Conservation (phyloP, 371 early-diverging fungal genomes). For the Conidiobolus incongruus region DNA sequence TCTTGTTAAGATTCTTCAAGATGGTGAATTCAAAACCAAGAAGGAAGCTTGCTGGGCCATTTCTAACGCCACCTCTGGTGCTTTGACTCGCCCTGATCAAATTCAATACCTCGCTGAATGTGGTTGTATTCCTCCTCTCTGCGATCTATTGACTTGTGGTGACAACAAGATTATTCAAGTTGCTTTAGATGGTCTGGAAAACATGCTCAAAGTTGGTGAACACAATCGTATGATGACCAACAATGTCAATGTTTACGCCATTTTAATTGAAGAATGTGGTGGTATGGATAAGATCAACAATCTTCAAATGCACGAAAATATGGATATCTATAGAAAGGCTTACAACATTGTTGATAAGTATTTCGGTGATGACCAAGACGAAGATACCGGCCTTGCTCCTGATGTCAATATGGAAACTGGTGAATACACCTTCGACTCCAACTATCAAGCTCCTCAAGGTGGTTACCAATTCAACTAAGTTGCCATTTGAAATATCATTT, state of each 20-base stretch:
- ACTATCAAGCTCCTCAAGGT: slow-evolving; percentile 33
- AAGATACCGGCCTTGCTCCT: slow-evolving; percentile 34
- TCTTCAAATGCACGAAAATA: slow-evolving; percentile 76
- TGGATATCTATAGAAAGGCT: slow-evolving; percentile 86
- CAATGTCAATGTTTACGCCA: slow-evolving; percentile 60
- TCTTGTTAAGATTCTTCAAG: slow-evolving; percentile 65
- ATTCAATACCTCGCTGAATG: slow-evolving; percentile 72
- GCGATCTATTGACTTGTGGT: slow-evolving; percentile 72
- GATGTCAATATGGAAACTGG: slow-evolving; percentile 42
- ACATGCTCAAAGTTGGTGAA: slow-evolving; percentile 93
- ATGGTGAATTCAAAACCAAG: slow-evolving; percentile 91
- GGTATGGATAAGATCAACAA: slow-evolving; percentile 81
- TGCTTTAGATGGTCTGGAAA: slow-evolving; percentile 90
- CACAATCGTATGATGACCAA: slow-evolving; percentile 30
- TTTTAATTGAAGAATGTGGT: slow-evolving; percentile 70
- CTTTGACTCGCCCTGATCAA: slow-evolving; percentile 70
- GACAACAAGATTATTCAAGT: slow-evolving; percentile 91
- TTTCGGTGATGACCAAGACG: slow-evolving; percentile 74
- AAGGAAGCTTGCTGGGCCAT: slow-evolving; percentile 99
- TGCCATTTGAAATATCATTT: too few relatives aligned
- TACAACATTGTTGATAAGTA: slow-evolving; percentile 81
- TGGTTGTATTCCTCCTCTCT: slow-evolving; percentile 86
- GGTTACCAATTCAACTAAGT: slow-evolving; percentile 51
- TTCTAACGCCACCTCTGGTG: slow-evolving; percentile 92
- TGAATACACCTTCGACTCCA: slow-evolving; percentile 34